These are phyloP conservation scores for Populus hybrid DNA, from an alignment of 441 rosid genomes.

Conservation along the genomic window DNA sequence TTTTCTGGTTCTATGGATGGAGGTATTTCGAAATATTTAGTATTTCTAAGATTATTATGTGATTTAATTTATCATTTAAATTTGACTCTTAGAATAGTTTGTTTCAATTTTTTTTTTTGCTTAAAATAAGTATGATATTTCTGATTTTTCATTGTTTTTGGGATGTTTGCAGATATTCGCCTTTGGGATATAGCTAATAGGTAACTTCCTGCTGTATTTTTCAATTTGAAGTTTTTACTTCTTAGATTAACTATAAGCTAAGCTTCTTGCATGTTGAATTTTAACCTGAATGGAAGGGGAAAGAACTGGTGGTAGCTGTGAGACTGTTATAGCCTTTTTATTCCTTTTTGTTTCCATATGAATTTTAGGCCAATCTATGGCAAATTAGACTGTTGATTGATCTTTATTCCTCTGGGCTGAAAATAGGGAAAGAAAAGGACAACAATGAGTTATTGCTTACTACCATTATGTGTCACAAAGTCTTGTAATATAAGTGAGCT, in stretches of 20 bases:
- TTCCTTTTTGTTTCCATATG: too few species aligned
- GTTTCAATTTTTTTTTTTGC: neutral
- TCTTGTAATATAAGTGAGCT: too few species aligned
- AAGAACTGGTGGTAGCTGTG: neutral
- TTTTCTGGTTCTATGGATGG: conserved; percentile 98
- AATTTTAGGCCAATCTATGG: neutral
- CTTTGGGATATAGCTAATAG: conserved; percentile 93
- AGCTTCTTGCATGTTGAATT: neutral
- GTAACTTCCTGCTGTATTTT: conserved; percentile 30
- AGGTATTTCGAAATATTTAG: conserved; percentile 42
- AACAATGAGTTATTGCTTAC: neutral
- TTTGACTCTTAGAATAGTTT: neutral
- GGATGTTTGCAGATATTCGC: conserved; percentile 69
- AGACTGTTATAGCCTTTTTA: too few species aligned
- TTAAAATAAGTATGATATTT: neutral
- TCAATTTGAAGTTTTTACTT: neutral
- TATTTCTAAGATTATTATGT: neutral
- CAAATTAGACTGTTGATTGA: neutral
- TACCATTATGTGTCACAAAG: neutral
- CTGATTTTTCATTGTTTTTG: neutral
- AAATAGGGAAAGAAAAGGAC: neutral
- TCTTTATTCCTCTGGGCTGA: neutral
- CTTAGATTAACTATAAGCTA: neutral
- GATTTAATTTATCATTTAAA: neutral
- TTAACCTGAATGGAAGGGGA: neutral